These are phyloP conservation scores for Ascochyta lentis DNA, from an alignment of 2,329 filamentous ascomycete species.

Conservation along the genomic window DNA sequence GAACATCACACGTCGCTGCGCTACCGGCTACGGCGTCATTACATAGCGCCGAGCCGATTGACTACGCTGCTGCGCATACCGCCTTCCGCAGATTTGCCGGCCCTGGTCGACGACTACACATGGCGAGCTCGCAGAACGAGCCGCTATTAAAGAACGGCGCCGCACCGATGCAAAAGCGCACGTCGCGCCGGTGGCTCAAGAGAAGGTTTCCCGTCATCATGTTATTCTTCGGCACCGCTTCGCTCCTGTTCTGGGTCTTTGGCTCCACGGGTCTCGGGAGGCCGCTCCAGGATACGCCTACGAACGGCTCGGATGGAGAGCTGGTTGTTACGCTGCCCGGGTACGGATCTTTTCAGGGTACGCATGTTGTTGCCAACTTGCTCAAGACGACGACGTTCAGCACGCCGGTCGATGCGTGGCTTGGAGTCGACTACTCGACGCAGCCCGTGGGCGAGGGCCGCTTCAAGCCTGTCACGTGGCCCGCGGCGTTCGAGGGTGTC, in stretches of 20 bases:
- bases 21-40: conserved; percentile 12
- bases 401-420: conserved; percentile 55
- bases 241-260: conserved; percentile 33
- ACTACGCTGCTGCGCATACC: conserved; percentile 1
- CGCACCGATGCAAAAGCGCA: conserved; percentile 4
- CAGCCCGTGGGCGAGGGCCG: conserved; percentile 49
- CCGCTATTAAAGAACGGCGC: conserved; percentile 17
- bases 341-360: conserved; percentile 53
- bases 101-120: conserved; percentile 2
- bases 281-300: conserved; percentile 6
- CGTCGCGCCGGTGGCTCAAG: conserved; percentile 26
- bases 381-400: conserved; percentile 42
- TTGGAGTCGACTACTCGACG: conserved; percentile 57
- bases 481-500: conserved; percentile 50
- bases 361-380: conserved; percentile 45
- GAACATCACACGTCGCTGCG: conserved; percentile 13
- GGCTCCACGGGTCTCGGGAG: conserved; percentile 16
- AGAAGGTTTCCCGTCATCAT: conserved; percentile 25
- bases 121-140: conserved; percentile 14
- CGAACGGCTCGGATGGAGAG: conserved; percentile 19
- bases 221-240: conserved; percentile 27
- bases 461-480: conserved; percentile 53
- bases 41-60: conserved; percentile 2
- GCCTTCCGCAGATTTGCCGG: conserved; percentile 8
- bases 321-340: conserved; percentile 45